phyloP scores from a whole-genome alignment of 2,329 filamentous ascomycete genomes.

The Cercospora sp. region DNA sequence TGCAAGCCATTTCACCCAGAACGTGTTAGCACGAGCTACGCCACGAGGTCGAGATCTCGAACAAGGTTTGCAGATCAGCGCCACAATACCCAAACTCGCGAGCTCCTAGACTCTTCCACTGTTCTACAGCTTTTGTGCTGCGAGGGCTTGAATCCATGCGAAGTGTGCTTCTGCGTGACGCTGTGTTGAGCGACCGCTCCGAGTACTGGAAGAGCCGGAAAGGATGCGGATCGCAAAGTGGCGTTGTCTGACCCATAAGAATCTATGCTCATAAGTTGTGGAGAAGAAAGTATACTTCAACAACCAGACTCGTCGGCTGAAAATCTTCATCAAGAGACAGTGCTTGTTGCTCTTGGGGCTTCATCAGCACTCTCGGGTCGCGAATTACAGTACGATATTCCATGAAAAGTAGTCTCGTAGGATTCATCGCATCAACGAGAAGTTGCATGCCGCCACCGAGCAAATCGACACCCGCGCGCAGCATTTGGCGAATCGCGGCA shows the following conservation, averaged over 20 bases:
- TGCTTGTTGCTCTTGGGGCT: background rate
- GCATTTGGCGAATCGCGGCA: background rate
- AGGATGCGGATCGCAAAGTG: background rate
- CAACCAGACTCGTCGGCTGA: background rate
- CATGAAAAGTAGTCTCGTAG: background rate
- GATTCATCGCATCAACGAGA: background rate
- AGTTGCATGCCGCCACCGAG: background rate
- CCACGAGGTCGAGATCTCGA: slow-evolving; percentile 18
- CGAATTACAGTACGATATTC: background rate
- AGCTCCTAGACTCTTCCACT: background rate
- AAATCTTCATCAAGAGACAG: background rate
- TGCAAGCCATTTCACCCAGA: slow-evolving; percentile 1
- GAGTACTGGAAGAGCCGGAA: background rate
- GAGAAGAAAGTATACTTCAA: background rate
- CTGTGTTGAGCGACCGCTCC: background rate
- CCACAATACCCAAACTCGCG: background rate
- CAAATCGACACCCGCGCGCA: background rate
- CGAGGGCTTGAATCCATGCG: background rate
- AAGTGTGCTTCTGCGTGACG: background rate
- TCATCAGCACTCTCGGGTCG: background rate
- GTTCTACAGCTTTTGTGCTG: background rate
- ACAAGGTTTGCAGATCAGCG: slow-evolving; percentile 16
- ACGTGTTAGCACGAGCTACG: slow-evolving; percentile 8
- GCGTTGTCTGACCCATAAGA: background rate
- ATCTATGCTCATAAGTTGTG: background rate